Conservation (phyloP, 2,329 filamentous ascomycete species). For the Penicillium hordei region DNA sequence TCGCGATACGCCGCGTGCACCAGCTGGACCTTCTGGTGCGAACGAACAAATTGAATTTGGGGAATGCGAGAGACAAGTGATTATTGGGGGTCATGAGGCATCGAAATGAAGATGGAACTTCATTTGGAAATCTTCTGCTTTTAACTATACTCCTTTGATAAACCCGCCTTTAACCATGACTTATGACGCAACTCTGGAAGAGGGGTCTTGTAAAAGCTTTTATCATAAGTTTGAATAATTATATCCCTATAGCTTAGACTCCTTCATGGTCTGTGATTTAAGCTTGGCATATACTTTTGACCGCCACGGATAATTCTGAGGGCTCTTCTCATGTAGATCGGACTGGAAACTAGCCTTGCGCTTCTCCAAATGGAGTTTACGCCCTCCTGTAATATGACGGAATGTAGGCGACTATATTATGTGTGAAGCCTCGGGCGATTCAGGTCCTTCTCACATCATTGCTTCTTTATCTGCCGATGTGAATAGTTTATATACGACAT, state of each 20-base stretch:
- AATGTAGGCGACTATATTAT: slow-evolving; percentile 48
- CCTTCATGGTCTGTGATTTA: slow-evolving; percentile 3
- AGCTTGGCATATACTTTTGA: not conserved
- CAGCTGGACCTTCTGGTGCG: not conserved
- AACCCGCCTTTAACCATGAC: not conserved
- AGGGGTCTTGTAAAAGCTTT: not conserved
- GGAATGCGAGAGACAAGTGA: not conserved
- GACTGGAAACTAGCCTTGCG: slow-evolving; percentile 14
- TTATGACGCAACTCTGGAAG: not conserved
- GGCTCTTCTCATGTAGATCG: slow-evolving; percentile 7
- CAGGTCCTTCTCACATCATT: slow-evolving; percentile 54
- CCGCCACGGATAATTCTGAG: slow-evolving; percentile 16
- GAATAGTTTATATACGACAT: no score
- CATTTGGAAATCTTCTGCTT: not conserved
- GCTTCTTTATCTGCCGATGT: no score
- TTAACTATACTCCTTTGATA: not conserved
- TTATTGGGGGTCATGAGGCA: not conserved
- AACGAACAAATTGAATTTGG: not conserved
- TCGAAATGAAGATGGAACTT: not conserved
- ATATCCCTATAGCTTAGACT: not conserved
- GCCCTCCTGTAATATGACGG: slow-evolving; percentile 19
- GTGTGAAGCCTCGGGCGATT: slow-evolving; percentile 52
- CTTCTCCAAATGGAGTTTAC: slow-evolving; percentile 12
- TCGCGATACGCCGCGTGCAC: slow-evolving; percentile 12
- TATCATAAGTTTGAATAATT: not conserved